Conservation (phyloP, 371 early-diverging fungal species). For the Syncephalis fuscata region DNA sequence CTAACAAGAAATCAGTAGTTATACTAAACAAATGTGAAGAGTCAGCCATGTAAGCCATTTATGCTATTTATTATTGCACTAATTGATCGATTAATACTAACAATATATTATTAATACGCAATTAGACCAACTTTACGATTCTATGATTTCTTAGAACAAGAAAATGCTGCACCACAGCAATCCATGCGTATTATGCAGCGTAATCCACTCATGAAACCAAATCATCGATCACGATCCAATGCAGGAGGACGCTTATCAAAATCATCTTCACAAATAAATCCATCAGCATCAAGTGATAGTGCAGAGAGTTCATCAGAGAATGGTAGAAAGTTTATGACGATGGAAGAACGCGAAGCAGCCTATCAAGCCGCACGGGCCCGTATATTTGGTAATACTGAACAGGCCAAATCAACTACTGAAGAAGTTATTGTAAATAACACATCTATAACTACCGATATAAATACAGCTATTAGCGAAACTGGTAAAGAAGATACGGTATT, state of each 20-base stretch:
- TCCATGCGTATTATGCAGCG: conserved; percentile 23
- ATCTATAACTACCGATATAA: no score
- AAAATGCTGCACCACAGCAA: conserved; percentile 12
- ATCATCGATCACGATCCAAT: conserved; percentile 9
- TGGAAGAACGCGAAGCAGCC: conserved; percentile 52
- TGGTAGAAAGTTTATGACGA: conserved; percentile 22
- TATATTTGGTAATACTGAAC: conserved; percentile 42
- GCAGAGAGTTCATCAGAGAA: conserved; percentile 15
- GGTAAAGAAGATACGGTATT: no score
- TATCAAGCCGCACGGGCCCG: conserved; percentile 63
- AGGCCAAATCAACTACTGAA: conserved; percentile 14
- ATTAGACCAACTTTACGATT: conserved; percentile 19
- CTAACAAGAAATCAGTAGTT: conserved; percentile 28
- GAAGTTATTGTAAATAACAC: no score
- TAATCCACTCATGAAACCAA: conserved; percentile 9
- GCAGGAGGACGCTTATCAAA: conserved; percentile 6
- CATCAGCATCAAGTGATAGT: conserved; percentile 12
- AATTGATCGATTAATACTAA: neutral
- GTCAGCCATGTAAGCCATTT: conserved; percentile 35
- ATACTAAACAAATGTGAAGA: conserved; percentile 35
- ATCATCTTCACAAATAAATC: conserved; percentile 2
- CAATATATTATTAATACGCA: neutral
- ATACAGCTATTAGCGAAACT: no score
- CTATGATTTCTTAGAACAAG: conserved; percentile 19
- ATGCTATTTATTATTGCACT: no score